Percentiles rank a stretch among this genome's conserved stretches.
These are phyloP conservation scores for Candida ulmi DNA, from an alignment of 805 yeast genomes.

Conservation along the genomic window DNA sequence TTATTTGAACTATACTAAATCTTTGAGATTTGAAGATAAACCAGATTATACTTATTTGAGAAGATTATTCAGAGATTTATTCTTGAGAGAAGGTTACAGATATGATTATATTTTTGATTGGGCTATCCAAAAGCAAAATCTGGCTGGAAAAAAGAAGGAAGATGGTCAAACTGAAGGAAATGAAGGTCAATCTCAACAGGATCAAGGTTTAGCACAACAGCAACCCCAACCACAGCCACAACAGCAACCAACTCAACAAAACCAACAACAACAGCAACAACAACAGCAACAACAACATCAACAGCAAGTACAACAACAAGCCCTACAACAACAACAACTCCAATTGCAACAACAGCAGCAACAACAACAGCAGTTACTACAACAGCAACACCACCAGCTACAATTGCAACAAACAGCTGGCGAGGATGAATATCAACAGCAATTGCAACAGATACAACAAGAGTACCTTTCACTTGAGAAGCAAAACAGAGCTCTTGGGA, in stretches of 20 bases:
- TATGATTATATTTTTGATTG: slow-evolving; percentile 96
- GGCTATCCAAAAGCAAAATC: slow-evolving; percentile 80
- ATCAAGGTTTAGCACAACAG: slow-evolving; percentile 4
- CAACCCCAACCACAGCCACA: slow-evolving; percentile 16
- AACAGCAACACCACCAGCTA: slow-evolving; percentile 20
- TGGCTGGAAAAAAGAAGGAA: slow-evolving; percentile 26
- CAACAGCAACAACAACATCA: slow-evolving; percentile 7
- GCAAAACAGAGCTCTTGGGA: too few relatives aligned
- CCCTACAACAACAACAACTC: slow-evolving; percentile 1
- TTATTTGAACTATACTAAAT: slow-evolving; percentile 83
- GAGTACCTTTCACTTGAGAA: too few relatives aligned
- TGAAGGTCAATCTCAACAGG: slow-evolving; percentile 7
- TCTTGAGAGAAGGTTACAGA: slow-evolving; percentile 79
- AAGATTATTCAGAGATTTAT: slow-evolving; percentile 82
- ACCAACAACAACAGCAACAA: slow-evolving; percentile 8
- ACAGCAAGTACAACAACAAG: slow-evolving; percentile 7
- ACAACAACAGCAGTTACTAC: slow-evolving; percentile 9
- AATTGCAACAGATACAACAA: slow-evolving; percentile 2
- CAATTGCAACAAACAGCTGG: slow-evolving; percentile 10
- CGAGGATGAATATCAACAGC: slow-evolving; percentile 7
- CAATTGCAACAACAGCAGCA: slow-evolving; percentile 7
- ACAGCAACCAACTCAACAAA: slow-evolving; percentile 18
- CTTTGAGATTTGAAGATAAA: slow-evolving; percentile 89
- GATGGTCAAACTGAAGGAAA: slow-evolving; percentile 10
- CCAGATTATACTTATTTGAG: slow-evolving; percentile 92